Evolutionary conservation across 225 moss, liverwort and hornwort genomes (phyloP).

Genomic region (Asterella californica): DNA sequence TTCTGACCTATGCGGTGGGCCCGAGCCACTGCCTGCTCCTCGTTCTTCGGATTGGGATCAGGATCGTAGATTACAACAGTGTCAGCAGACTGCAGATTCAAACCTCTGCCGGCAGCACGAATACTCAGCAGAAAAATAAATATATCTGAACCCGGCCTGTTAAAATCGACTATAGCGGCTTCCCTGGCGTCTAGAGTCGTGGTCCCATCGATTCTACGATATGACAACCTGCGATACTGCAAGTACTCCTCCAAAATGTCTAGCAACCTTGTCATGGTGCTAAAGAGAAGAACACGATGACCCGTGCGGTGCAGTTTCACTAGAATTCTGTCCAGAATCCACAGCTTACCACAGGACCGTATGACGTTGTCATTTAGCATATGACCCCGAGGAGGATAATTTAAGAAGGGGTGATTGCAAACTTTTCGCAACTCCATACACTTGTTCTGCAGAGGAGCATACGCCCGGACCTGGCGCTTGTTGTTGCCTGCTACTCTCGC

Average conservation of each 20-base stretch:
- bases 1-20: slow-evolving; percentile 99
- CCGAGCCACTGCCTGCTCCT: slow-evolving; percentile 98
- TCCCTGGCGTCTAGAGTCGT: slow-evolving; percentile 90
- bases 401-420: slow-evolving; percentile 92
- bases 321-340: slow-evolving; percentile 89
- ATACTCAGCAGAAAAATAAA: slow-evolving; percentile 97
- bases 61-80: slow-evolving; percentile 99
- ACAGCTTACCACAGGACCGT: slow-evolving; percentile 82
- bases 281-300: slow-evolving; percentile 92
- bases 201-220: slow-evolving; percentile 97
- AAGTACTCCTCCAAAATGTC: slow-evolving; percentile 96
- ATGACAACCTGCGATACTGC: slow-evolving; percentile 75
- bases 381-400: slow-evolving; percentile 86
- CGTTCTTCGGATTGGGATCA: slow-evolving; percentile 98
- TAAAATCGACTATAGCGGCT: slow-evolving; percentile 95
- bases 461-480: slow-evolving; percentile 87
- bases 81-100: slow-evolving; percentile 96
- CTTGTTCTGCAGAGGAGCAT: slow-evolving; percentile 94
- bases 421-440: slow-evolving; percentile 99
- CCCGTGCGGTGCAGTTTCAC: slow-evolving; percentile 93
- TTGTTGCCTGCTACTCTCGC: slow-evolving; percentile 79
- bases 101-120: slow-evolving; percentile 95
- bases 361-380: slow-evolving; percentile 57
- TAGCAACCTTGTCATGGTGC: slow-evolving; percentile 93
- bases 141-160: slow-evolving; percentile 78